These are phyloP conservation scores for Asterophora lycoperdoides DNA, from an alignment of 768 basidiomycete species.

Conservation along the genomic window DNA sequence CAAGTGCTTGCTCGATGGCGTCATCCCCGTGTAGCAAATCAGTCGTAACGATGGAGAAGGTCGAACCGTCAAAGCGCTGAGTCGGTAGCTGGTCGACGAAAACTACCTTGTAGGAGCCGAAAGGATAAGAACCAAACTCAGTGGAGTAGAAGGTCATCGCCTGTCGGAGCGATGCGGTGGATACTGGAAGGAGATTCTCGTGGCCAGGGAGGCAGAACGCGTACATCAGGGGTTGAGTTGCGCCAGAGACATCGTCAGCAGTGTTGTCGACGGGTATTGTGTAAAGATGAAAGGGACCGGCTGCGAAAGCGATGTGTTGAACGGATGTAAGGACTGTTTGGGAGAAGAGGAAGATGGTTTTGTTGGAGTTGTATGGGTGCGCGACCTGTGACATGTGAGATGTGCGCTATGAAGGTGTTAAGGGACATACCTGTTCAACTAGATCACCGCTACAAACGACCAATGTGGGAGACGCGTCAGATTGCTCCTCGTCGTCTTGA, in stretches of 20 bases:
- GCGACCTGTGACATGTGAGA: slow-evolving; percentile 54
- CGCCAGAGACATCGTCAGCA: slow-evolving; percentile 57
- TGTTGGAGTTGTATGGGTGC: slow-evolving; percentile 90
- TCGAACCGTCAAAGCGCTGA: slow-evolving; percentile 81
- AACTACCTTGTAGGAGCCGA: slow-evolving; percentile 88
- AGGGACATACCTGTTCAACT: slow-evolving; percentile 73
- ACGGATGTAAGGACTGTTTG: slow-evolving; percentile 84
- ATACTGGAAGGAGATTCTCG: slow-evolving; percentile 62
- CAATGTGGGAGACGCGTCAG: slow-evolving; percentile 68
- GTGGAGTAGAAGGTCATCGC: slow-evolving; percentile 92
- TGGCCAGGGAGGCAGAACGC: slow-evolving; percentile 92
- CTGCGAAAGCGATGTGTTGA: slow-evolving; percentile 96
- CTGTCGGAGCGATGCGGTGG: slow-evolving; percentile 73
- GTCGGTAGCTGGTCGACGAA: slow-evolving; percentile 88
- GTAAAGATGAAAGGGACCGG: slow-evolving; percentile 86
- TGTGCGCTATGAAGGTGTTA: slow-evolving; percentile 4
- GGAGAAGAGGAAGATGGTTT: slow-evolving; percentile 91
- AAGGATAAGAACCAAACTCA: slow-evolving; percentile 95
- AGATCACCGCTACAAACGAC: slow-evolving; percentile 95
- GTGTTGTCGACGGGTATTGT: slow-evolving; percentile 60
- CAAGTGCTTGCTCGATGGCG: slow-evolving; percentile 89
- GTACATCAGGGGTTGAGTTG: slow-evolving; percentile 73
- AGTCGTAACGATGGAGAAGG: slow-evolving; percentile 70
- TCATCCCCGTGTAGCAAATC: slow-evolving; percentile 86
- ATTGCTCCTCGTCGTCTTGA: slow-evolving; percentile 49